These are phyloP conservation scores for Thalia dealbata DNA, from an alignment of 176 grass and related monocot genomes.

Conservation along the genomic window DNA sequence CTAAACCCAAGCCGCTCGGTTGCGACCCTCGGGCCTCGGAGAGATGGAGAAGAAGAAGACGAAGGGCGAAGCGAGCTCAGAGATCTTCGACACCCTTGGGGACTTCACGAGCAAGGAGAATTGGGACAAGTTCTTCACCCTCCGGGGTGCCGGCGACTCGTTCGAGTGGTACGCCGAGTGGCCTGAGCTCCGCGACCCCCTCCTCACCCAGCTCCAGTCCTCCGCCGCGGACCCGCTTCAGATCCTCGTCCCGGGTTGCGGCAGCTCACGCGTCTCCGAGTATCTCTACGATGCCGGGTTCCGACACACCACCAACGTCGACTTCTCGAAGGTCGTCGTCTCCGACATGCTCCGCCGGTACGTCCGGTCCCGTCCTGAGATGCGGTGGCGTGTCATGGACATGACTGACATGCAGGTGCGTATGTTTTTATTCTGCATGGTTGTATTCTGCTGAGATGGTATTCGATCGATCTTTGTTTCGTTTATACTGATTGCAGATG, in stretches of 20 bases:
- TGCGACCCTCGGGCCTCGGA: too few relatives aligned
- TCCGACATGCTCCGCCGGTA: conserved; percentile 80
- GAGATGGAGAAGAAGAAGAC: not conserved
- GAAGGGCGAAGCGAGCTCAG: not conserved
- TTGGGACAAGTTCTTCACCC: conserved; percentile 92
- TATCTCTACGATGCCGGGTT: conserved; percentile 74
- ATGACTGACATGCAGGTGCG: conserved; percentile 77
- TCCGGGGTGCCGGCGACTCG: conserved; percentile 68
- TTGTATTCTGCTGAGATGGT: not conserved
- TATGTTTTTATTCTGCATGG: not conserved
- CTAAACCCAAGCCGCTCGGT: not conserved
- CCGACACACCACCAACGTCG: conserved; percentile 65
- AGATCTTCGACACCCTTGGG: conserved; percentile 51
- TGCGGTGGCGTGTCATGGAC: conserved; percentile 96
- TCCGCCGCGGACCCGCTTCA: conserved; percentile 24
- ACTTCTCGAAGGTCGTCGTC: conserved; percentile 82
- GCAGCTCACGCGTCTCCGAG: conserved; percentile 74
- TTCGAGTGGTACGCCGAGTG: conserved; percentile 98
- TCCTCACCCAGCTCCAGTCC: conserved; percentile 38
- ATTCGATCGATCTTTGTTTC: not conserved
- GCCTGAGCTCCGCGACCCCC: conserved; percentile 45
- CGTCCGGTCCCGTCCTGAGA: conserved; percentile 62
- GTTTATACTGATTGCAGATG: not conserved
- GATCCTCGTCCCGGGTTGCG: conserved; percentile 82
- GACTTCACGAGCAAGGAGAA: conserved; percentile 98